Conservation (phyloP, 2,329 filamentous ascomycete species). For the Cercospora sp. region DNA sequence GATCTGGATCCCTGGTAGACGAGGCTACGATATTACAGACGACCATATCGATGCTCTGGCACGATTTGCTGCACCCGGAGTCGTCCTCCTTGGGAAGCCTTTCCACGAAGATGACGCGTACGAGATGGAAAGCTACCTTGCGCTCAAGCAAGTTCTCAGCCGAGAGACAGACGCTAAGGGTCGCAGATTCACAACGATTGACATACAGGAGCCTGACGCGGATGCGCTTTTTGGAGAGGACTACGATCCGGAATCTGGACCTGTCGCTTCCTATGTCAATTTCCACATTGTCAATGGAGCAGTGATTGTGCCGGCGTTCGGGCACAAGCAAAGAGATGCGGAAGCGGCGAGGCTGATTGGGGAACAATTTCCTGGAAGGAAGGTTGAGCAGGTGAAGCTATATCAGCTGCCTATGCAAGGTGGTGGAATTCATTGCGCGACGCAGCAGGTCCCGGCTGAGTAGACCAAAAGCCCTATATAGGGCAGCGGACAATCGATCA, state of each 20-base stretch:
- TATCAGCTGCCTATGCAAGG: slow-evolving; percentile 24
- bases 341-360: slow-evolving; percentile 18
- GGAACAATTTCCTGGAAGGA: slow-evolving; percentile 18
- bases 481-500: too few relatives aligned
- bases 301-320: slow-evolving; percentile 24
- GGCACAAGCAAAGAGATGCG: slow-evolving; percentile 19
- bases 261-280: slow-evolving; percentile 23
- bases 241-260: slow-evolving; percentile 12
- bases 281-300: slow-evolving; percentile 25
- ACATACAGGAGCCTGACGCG: slow-evolving; percentile 18
- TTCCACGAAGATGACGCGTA: background rate
- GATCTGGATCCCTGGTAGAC: slow-evolving; percentile 24
- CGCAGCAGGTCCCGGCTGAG: slow-evolving; percentile 18
- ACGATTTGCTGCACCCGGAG: slow-evolving; percentile 19
- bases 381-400: slow-evolving; percentile 22
- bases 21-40: slow-evolving; percentile 25
- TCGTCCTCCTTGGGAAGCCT: slow-evolving; percentile 19
- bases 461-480: background rate
- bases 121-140: slow-evolving; percentile 8
- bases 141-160: slow-evolving; percentile 1
- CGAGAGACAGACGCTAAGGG: slow-evolving; percentile 19
- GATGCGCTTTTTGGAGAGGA: slow-evolving; percentile 15
- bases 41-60: slow-evolving; percentile 27
- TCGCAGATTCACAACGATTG: slow-evolving; percentile 16
- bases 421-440: slow-evolving; percentile 27